Evolutionary conservation across 352 stramenopile genomes (phyloP).

Genomic region (Globisporangium paroecandrum): DNA sequence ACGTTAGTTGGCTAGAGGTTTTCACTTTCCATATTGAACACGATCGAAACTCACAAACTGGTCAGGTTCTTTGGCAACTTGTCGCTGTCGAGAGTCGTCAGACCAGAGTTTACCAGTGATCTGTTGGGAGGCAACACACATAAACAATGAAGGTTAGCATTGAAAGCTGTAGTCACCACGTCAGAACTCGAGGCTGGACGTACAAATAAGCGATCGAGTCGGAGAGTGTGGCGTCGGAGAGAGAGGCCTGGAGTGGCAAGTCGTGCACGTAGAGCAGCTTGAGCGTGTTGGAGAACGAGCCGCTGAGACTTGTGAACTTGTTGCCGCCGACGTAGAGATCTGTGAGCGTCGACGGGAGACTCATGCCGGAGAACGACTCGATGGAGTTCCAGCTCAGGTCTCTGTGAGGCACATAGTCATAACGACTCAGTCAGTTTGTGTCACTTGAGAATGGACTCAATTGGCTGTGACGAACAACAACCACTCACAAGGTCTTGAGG

Average conservation of each 20-base stretch:
- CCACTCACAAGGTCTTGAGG: conserved; percentile 37
- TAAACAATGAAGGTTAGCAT: not conserved
- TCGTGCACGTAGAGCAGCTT: conserved; percentile 73
- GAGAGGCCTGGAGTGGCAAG: conserved; percentile 32
- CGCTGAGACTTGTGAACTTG: conserved; percentile 53
- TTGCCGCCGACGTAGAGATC: conserved; percentile 68
- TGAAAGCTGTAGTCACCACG: too few relatives aligned
- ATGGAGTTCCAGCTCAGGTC: conserved; percentile 70
- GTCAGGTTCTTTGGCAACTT: conserved; percentile 44
- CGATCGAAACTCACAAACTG: conserved; percentile 40
- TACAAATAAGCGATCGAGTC: conserved; percentile 40
- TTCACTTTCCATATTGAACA: not conserved
- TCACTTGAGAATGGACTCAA: not conserved
- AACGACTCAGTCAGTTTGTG: not conserved
- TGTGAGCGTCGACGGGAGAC: conserved; percentile 40
- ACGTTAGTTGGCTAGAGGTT: too few relatives aligned
- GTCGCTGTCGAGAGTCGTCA: conserved; percentile 38
- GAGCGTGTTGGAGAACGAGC: conserved; percentile 42
- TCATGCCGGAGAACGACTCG: conserved; percentile 55
- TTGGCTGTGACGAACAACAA: not conserved
- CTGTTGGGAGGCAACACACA: conserved; percentile 10
- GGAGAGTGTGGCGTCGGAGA: conserved; percentile 44
- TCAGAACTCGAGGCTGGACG: not conserved
- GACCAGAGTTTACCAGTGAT: conserved; percentile 39
- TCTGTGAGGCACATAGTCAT: conserved; percentile 8